Evolutionary conservation across 129 eudicot genomes (phyloP).

Genomic region (Pittosporum tobira): DNA sequence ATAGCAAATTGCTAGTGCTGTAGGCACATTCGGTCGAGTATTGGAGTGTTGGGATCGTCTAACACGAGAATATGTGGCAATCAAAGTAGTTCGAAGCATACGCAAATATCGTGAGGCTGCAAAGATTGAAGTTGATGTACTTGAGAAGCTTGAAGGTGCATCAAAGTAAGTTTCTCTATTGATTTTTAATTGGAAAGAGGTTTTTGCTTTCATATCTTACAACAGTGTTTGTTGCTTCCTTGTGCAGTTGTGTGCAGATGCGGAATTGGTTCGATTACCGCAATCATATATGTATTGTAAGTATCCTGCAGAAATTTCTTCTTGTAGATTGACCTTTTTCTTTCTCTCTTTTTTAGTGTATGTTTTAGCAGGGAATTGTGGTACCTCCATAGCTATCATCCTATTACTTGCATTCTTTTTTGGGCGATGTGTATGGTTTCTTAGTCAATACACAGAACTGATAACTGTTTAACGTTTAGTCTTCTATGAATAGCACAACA

Average conservation of each 20-base stretch:
- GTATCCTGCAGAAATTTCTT: conserved; percentile 17
- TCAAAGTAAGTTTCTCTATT: conserved; percentile 49
- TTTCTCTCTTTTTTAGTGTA: neutral
- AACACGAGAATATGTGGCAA: conserved; percentile 68
- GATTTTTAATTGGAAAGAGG: neutral
- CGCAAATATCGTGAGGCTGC: conserved; percentile 87
- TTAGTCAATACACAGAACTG: neutral
- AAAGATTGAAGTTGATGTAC: conserved; percentile 81
- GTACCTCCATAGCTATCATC: neutral
- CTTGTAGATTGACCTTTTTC: neutral
- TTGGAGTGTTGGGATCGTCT: conserved; percentile 96
- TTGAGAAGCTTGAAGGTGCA: conserved; percentile 56
- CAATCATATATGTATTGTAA: conserved; percentile 89
- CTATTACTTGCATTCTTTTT: neutral
- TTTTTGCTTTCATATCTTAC: neutral
- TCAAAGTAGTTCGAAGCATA: conserved; percentile 76
- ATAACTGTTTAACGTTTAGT: neutral
- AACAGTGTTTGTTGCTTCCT: conserved; percentile 5
- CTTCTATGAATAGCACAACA: neutral
- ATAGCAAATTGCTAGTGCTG: conserved; percentile 83
- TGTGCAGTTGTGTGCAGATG: conserved; percentile 80
- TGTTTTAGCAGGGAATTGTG: neutral
- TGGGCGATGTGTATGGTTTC: neutral
- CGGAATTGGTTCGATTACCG: conserved; percentile 79
- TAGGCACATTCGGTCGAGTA: conserved; percentile 99